Evolutionary conservation across 495 filamentous ascomycete genomes (phyloP), one percentile per base, ranked within the genome.

Genomic region (Aspergillus bertholletiae): DNA sequence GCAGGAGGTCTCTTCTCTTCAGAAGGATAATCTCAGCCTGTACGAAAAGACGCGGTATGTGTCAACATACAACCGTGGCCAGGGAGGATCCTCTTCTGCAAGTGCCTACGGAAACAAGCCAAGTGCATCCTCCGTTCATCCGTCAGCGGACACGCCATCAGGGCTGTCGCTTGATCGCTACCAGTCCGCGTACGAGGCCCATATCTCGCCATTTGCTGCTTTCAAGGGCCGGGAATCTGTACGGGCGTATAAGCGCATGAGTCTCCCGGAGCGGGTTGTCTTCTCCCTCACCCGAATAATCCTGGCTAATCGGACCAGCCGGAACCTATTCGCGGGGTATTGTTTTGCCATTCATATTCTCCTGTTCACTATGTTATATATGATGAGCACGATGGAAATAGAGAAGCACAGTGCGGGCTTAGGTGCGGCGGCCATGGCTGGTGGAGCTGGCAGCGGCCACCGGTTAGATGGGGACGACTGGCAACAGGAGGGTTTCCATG

Each of bases 21-120:
- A 97, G 65, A 94, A 91, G 68, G 94, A 99, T 71, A 99, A 99
- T 66, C 80, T 99, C 28, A 87, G 88, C 62, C 83, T 99, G 3
- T 99, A 99, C 68, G 94, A 99, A 68, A 99, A 97, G 79, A 96
- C 94, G 30, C 85, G 94, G 35, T 99, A 97, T 70, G 85, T 96
- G 12, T 95, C 92, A 13, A 89, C 90, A 5, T 97, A 96, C 77
- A 92, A 83, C 64, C 84, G 90, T 46, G 73, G 77, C 43, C 79
- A 77, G 43, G 78, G 76, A 1, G 74, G 81, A 47, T 78, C 84
- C n/a, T 85, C 89, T 11, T 86, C 85, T 2, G 83, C 88, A 54
- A 87, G 84, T 0, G 81, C 88, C 5, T 92, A 86, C 68, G 80
- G 83, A 13, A 72, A 80, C 60, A 88, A 87, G 61, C 84, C 90